phyloP scores from a whole-genome alignment of 768 basidiomycete species.

The Pisolithus tinctorius region DNA sequence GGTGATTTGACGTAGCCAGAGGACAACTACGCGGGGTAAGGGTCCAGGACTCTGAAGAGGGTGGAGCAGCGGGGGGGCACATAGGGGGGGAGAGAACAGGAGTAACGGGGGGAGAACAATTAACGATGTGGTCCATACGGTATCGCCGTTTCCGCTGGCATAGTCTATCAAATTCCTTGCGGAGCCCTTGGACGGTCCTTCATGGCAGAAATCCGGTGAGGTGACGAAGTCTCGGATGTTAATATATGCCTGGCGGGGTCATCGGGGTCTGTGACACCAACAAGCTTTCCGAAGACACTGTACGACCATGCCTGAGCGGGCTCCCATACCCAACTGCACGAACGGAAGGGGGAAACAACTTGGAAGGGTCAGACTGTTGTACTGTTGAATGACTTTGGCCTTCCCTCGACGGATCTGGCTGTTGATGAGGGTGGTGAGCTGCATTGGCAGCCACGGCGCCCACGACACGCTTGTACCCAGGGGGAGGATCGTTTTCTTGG shows the following conservation, averaged over 20 bases:
- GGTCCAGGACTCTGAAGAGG: neutral
- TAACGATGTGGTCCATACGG: conserved; percentile 8
- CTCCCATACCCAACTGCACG: conserved; percentile 29
- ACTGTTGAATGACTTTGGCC: conserved; percentile 8
- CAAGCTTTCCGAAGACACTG: conserved; percentile 22
- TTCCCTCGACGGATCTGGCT: conserved; percentile 18
- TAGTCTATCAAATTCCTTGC: neutral
- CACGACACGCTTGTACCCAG: neutral
- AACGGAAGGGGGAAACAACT: conserved; percentile 32
- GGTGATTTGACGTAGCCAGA: no score
- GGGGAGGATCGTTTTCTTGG: neutral
- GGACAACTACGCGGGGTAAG: no score
- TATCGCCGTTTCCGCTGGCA: conserved; percentile 7
- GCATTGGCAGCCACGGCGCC: neutral
- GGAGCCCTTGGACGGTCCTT: no score
- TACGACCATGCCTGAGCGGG: conserved; percentile 15
- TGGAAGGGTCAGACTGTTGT: conserved; percentile 20
- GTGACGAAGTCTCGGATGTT: neutral
- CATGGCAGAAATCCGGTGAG: neutral
- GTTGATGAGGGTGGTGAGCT: neutral
- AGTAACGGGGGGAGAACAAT: neutral
- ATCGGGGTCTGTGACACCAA: conserved; percentile 20
- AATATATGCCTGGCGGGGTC: conserved; percentile 15
- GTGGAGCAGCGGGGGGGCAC: neutral
- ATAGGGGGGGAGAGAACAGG: neutral